A percentile compares a stretch with the other conserved stretches of the same genome.
These are phyloP conservation scores for Trametes punicea DNA, from an alignment of 768 basidiomycete genomes.

Conservation along the genomic window DNA sequence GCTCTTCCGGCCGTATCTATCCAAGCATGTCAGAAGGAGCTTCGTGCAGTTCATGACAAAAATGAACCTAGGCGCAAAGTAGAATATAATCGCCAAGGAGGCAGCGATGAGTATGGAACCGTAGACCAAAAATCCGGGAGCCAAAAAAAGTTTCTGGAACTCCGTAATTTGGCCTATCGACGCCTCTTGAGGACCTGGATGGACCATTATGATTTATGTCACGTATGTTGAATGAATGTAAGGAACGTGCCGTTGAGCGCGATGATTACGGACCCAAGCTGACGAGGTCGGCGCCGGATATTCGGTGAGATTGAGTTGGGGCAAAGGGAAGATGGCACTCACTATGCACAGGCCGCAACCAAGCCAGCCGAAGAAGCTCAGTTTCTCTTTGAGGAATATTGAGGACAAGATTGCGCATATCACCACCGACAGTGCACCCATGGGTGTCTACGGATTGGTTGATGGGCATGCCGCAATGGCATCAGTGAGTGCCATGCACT, in stretches of 20 bases:
- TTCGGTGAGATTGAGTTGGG: too few species aligned
- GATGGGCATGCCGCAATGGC: constrained; percentile 4
- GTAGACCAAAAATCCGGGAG: constrained; percentile 79
- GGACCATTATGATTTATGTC: neutral
- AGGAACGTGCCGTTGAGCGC: constrained; percentile 69
- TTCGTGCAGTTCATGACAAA: neutral
- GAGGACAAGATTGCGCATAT: constrained; percentile 91
- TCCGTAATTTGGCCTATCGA: constrained; percentile 64
- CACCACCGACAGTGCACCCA: constrained; percentile 95
- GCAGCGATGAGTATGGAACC: constrained; percentile 58
- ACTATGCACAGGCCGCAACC: constrained; percentile 91
- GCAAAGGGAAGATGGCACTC: constrained; percentile 29
- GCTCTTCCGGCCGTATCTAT: constrained; percentile 80
- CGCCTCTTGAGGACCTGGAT: constrained; percentile 61
- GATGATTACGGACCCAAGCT: constrained; percentile 86
- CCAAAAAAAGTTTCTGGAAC: constrained; percentile 78
- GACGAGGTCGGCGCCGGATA: neutral
- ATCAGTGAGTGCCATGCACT: constrained; percentile 27
- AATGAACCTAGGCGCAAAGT: constrained; percentile 72
- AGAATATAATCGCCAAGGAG: constrained; percentile 72
- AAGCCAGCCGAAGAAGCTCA: constrained; percentile 96
- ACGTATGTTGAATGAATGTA: constrained; percentile 6
- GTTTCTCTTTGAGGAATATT: constrained; percentile 87
- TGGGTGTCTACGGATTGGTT: constrained; percentile 61
- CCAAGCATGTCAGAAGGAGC: neutral